phyloP scores from a whole-genome alignment of 2,329 filamentous ascomycete species.

The Fonsecaea pedrosoi region DNA sequence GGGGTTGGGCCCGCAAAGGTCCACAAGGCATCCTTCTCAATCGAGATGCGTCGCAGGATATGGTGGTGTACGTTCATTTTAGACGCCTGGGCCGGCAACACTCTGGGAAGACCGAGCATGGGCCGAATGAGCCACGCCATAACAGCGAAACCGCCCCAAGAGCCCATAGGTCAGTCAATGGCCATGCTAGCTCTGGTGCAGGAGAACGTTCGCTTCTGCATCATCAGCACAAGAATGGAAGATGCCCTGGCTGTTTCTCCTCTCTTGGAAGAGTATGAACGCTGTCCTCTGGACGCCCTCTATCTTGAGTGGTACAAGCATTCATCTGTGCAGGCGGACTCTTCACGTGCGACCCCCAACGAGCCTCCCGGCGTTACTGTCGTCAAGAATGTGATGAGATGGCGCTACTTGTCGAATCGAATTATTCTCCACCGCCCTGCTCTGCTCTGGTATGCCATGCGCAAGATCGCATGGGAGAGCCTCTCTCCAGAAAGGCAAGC shows the following conservation, averaged over 20 bases:
- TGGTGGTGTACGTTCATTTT: slow-evolving; percentile 79
- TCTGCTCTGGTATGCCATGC: slow-evolving; percentile 68
- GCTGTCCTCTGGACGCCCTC: slow-evolving; percentile 69
- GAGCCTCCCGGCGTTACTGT: slow-evolving; percentile 32
- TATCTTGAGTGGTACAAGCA: slow-evolving; percentile 73
- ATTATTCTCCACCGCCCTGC: slow-evolving; percentile 77
- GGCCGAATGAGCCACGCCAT: slow-evolving; percentile 72
- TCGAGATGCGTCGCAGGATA: slow-evolving; percentile 69
- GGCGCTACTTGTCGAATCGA: slow-evolving; percentile 79
- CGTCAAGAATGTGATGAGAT: slow-evolving; percentile 69
- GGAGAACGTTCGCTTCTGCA: slow-evolving; percentile 80
- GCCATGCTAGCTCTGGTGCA: slow-evolving; percentile 44
- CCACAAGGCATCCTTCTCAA: slow-evolving; percentile 58
- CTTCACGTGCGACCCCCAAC: slow-evolving; percentile 65
- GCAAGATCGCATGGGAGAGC: slow-evolving; percentile 58
- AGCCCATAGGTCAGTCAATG: slow-evolving; percentile 49
- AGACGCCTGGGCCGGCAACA: slow-evolving; percentile 76
- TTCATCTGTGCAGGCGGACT: slow-evolving; percentile 69
- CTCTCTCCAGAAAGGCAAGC: slow-evolving; percentile 67
- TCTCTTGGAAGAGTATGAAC: slow-evolving; percentile 70
- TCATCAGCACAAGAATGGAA: slow-evolving; percentile 78
- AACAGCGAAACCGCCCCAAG: slow-evolving; percentile 68
- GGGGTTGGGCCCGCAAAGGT: slow-evolving; percentile 51
- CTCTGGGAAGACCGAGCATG: slow-evolving; percentile 72
- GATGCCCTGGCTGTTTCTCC: slow-evolving; percentile 75